Evolutionary conservation across 2,329 filamentous ascomycete genomes (phyloP).

Genomic region (Allantophomopsis cytisporea): DNA sequence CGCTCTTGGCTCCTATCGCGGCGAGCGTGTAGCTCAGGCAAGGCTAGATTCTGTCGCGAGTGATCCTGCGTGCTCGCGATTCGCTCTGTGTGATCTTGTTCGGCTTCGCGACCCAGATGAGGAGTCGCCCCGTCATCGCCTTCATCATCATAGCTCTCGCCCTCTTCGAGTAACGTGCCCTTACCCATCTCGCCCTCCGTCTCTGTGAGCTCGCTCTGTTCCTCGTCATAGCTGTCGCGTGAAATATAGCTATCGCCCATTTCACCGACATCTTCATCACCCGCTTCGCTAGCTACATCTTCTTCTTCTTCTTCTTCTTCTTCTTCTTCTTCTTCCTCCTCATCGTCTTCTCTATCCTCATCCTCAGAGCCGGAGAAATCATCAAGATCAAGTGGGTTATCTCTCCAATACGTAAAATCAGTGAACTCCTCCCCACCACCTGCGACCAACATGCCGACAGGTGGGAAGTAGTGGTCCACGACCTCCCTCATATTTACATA

Average conservation of each 20-base stretch:
- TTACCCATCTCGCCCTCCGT: slow-evolving; percentile 15
- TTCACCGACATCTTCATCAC: slow-evolving; percentile 34
- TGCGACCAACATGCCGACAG: slow-evolving; percentile 73
- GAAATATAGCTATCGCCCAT: slow-evolving; percentile 44
- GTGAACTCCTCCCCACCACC: slow-evolving; percentile 90
- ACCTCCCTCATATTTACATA: slow-evolving; percentile 97
- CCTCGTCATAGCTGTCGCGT: slow-evolving; percentile 31
- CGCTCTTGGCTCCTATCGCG: slow-evolving; percentile 1
- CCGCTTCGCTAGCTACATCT: slow-evolving; percentile 22
- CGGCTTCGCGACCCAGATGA: slow-evolving; percentile 4
- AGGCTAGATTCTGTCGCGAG: slow-evolving; percentile 2
- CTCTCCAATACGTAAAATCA: slow-evolving; percentile 94
- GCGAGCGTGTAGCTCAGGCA: slow-evolving; percentile 8
- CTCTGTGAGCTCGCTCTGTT: slow-evolving; percentile 30
- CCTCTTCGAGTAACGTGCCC: slow-evolving; percentile 1
- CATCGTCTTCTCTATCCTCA: slow-evolving; percentile 37
- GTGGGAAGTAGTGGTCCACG: slow-evolving; percentile 96
- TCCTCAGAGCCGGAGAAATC: slow-evolving; percentile 81
- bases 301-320: slow-evolving; percentile 33
- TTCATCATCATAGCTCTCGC: slow-evolving; percentile 4
- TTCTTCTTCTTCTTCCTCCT: slow-evolving; percentile 34
- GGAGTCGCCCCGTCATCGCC: slow-evolving; percentile 5
- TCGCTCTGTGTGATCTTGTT: not conserved
- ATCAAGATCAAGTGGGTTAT: slow-evolving; percentile 68
- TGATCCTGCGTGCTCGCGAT: not conserved